phyloP scores from a whole-genome alignment of 2,329 filamentous ascomycete genomes.

The Fusarium sp. region DNA sequence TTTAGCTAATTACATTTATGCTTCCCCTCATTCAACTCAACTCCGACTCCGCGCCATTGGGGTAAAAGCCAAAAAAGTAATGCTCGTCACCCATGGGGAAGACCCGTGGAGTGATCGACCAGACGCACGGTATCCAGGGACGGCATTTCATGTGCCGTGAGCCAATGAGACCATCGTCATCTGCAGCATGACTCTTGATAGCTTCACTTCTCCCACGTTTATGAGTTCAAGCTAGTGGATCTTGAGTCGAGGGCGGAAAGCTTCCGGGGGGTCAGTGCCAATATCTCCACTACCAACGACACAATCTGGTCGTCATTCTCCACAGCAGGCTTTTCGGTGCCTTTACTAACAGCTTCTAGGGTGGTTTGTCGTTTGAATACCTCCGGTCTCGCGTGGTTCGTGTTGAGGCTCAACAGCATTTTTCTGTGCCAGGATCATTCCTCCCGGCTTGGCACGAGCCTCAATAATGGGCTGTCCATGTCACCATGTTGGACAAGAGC shows the following conservation, averaged over 20 bases:
- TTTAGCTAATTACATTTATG: conserved; percentile 23
- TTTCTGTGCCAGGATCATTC: conserved; percentile 11
- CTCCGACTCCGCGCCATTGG: conserved; percentile 19
- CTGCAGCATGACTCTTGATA: conserved; percentile 26
- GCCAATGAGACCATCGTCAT: conserved; percentile 19
- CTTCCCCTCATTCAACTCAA: conserved; percentile 38
- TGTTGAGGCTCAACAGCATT: conserved; percentile 28
- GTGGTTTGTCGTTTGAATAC: conserved; percentile 10
- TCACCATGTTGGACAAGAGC: background rate
- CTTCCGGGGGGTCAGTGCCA: conserved; percentile 16
- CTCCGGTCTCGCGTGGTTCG: conserved; percentile 18
- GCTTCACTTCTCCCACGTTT: conserved; percentile 12
- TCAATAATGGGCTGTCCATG: conserved; percentile 1
- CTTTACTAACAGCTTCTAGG: conserved; percentile 16
- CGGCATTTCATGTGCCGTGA: conserved; percentile 27
- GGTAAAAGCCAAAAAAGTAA: conserved; percentile 8
- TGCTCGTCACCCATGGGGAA: conserved; percentile 24
- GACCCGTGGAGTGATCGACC: conserved; percentile 28
- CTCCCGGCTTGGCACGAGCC: conserved; percentile 35
- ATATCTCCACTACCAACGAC: conserved; percentile 30
- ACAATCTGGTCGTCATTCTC: conserved; percentile 26
- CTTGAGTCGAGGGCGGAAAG: conserved; percentile 18
- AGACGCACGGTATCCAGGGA: conserved; percentile 14
- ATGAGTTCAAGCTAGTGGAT: conserved; percentile 12
- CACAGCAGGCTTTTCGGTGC: conserved; percentile 24